phyloP scores from a whole-genome alignment of 1,284 basidiomycete genomes.

The Sporisorium scitamineum region DNA sequence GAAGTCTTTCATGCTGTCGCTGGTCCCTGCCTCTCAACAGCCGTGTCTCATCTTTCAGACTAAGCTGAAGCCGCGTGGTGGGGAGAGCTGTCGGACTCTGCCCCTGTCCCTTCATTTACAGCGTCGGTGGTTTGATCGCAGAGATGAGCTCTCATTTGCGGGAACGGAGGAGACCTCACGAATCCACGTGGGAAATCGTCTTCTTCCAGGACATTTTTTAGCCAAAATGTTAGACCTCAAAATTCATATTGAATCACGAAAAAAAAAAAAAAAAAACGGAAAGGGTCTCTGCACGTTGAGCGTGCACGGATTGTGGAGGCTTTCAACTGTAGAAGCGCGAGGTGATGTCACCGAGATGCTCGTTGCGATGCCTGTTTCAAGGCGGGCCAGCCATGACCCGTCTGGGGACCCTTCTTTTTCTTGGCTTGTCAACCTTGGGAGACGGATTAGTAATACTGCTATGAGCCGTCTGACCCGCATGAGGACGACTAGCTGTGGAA shows the following conservation, averaged over 20 bases:
- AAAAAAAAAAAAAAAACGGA: neutral
- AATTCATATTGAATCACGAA: neutral
- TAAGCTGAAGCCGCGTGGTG: neutral
- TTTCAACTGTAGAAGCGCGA: neutral
- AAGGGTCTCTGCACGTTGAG: neutral
- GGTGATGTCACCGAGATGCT: constrained; percentile 21
- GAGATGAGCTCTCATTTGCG: too few species aligned
- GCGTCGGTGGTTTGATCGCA: too few species aligned
- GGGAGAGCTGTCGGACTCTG: neutral
- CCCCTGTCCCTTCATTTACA: too few species aligned
- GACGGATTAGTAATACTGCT: constrained; percentile 1
- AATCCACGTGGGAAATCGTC: too few species aligned
- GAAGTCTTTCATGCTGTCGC: neutral
- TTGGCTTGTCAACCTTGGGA: neutral
- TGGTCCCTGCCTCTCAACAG: neutral
- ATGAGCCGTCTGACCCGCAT: too few species aligned
- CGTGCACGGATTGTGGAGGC: constrained; percentile 21
- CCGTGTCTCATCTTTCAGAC: neutral
- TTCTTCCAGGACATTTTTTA: too few species aligned
- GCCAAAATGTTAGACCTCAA: neutral
- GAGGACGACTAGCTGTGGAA: too few species aligned
- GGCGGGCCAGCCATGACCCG: too few species aligned
- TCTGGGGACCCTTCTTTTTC: neutral
- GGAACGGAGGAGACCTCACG: too few species aligned
- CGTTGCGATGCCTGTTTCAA: constrained; percentile 11